Base-by-base conservation (phyloP, 169 alveolate species). In the Theileria sp. region DNA sequence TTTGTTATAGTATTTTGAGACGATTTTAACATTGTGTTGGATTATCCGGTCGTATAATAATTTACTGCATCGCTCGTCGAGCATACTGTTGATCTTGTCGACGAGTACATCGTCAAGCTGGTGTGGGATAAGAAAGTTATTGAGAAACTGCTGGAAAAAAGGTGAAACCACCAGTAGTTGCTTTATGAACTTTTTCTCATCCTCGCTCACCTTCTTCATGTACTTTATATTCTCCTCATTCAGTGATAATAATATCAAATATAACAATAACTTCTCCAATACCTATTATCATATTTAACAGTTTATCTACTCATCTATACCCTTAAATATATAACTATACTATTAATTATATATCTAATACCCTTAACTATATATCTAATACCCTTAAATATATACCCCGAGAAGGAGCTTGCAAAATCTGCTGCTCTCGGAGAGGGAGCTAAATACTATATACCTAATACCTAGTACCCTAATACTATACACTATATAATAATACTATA, bases 1-100 rank as follows among this genome's bases (percentile, higher is more conserved):
- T 60, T 79, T 65, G 56, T 80, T 77, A 86, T 91, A 91, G 75
- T 80, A 88, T 58, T 86, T 86, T 54, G 91, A 80, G 4, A 81
- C 84, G 28, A 91, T 82, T 67, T 79, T 87, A 13, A 91, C 74
- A 77, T 91, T 88, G 83, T 91, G 95, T 74, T 88, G 94, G 60
- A 91, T 73, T 51, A 88, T 91, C n/a, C 93, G 87, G 80, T 88
- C 89, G 67, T 75, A 68, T 50, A 91, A 81, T 44, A 73, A 15
- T 25, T 69, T 51, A 75, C 81, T 62, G 56, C 93, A 75, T n/a
- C 50, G 50, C 49, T 12, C 12, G n/a, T 56, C 64, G 12, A 38
- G 84, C 61, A 85, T 83, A 25, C 76, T 44, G 38, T 74, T 79
- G 56, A 79, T 58, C 54, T 72, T 76, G 0, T 28, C 13, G 15